A percentile compares a stretch with the other conserved stretches of the same genome.
These are phyloP conservation scores for Bipolaris sorokiniana DNA, from an alignment of 2,329 filamentous ascomycete species.

Conservation along the genomic window DNA sequence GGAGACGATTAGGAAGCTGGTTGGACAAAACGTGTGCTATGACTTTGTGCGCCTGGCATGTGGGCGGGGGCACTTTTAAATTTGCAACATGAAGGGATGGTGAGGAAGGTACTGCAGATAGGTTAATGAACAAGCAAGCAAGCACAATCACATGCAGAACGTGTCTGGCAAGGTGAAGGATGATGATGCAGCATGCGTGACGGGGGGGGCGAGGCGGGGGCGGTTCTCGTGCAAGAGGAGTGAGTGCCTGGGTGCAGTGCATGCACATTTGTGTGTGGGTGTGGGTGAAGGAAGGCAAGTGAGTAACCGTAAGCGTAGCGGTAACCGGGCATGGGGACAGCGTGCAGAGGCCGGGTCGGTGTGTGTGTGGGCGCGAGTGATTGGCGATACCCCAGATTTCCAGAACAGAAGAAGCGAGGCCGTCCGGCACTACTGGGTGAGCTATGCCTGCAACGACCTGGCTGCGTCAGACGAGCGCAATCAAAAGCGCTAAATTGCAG, in stretches of 20 bases:
- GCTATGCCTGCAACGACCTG: constrained; percentile 18
- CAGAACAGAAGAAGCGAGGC: constrained; percentile 20
- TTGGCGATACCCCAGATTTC: constrained; percentile 47
- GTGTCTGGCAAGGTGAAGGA: neutral
- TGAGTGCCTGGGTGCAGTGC: too few relatives aligned
- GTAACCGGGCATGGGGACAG: constrained; percentile 4
- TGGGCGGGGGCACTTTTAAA: constrained; percentile 60
- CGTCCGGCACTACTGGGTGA: constrained; percentile 29
- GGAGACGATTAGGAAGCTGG: constrained; percentile 76
- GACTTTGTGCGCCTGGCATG: constrained; percentile 81
- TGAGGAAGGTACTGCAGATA: neutral
- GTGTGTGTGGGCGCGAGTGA: constrained; percentile 8
- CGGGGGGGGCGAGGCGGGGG: too few relatives aligned
- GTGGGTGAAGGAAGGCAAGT: too few relatives aligned
- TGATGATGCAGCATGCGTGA: constrained; percentile 6
- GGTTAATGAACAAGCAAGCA: constrained; percentile 1
- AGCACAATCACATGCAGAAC: neutral
- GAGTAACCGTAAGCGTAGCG: neutral
- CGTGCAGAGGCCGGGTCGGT: too few relatives aligned
- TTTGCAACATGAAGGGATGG: neutral
- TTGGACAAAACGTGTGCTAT: constrained; percentile 86
- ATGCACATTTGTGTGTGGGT: too few relatives aligned
- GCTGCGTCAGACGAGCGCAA: constrained; percentile 32
- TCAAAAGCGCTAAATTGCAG: constrained; percentile 32
- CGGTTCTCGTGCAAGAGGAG: too few relatives aligned